Evolutionary conservation across 495 filamentous ascomycete genomes (phyloP), one percentile per base, ranked within the genome.

Genomic region (Aspergillus diversus): DNA sequence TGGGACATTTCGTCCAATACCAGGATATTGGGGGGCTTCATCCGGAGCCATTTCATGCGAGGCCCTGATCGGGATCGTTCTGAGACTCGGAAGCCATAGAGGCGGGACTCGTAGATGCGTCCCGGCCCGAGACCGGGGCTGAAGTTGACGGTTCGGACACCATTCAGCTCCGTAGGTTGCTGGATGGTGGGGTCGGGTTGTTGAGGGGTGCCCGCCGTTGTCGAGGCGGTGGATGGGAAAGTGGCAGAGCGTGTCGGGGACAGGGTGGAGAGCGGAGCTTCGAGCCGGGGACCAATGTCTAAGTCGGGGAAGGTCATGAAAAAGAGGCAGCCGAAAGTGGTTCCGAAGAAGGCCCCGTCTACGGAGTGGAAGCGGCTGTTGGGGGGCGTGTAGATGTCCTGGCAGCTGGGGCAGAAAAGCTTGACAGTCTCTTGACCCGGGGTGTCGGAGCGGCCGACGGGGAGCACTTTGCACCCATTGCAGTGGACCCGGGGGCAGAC

Each of bases 221-320:
- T 54, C 11, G 58, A 51, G 47, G 33, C 47, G 48, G 48, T 54
- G 35, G 58, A 60, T 16, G 59, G 59, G 42, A 78, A 62, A 43
- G 79, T 76, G 55, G 72, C 73, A 31, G 75, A 72, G 33, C 75
- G 75, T 7, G 76, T 71, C 61, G 71, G 66, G 2, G 67, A 65
- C 16, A 69, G 13, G 5, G 60, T 47, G 3, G 56, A 60, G 5
- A 69, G 55, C n/a, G 59, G 35, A n/a, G 49, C 66, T 31, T 69
- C 64, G 7, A 66, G 65, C 63, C 80, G 73, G 43, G 75, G 67
- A 47, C 74, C 73, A 52, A 98, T 85, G 62, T 97, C 92, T 70
- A 97, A 86, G 67, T 99, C 96, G 34, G 96, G 93, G 75, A 97
- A 99, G 32, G 92, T 99, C 81, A 99, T 93, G 75, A 99, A 92